Evolutionary conservation across 1,284 basidiomycete species (phyloP), one percentile per base, ranked within the genome.

Genomic region (Clitocybe nebularis): DNA sequence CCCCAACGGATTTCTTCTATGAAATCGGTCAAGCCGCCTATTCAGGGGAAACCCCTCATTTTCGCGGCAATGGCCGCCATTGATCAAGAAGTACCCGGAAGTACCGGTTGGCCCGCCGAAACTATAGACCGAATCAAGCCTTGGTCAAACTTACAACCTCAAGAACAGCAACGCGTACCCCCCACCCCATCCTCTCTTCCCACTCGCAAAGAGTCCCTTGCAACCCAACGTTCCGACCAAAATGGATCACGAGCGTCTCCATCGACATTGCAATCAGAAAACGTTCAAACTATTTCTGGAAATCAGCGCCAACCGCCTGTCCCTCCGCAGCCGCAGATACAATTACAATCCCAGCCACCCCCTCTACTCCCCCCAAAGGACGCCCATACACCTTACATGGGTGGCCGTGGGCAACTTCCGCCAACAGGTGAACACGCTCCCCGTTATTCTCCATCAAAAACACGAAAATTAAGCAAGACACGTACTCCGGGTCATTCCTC

Each of bases 21-120:
- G 22, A 5, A 39, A 9, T 5, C 5, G n/a, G 16, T 30, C 4
- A 43, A 38, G 28, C 17, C 44, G 7, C 20, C 40, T 0, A n/a
- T 59, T 5, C 55, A 54, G 26, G 65, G 56, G 17, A 68, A 67
- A 3, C 71, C 69, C 0, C 56, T 72, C 4, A 72, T 71, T 10
- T 71, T 72, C 20, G 32, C 64, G 1, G 63, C 70, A 10, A 61
- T 58, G 58, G 49, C 61, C 3, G 33, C 55, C 8, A 28, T 57
- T 23, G 51, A 56, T 26, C 48, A 53, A 17, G 44, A 43, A 11
- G 36, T 21, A 21, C 10, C 35, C 3, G 24, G 25, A 37, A 37
- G 25, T 20, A 29, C 24, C 36, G 30, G 19, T 19, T 5, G 30
- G 13, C 29, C 14, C 19, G 20, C 30, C 19, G 5, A 29, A 23